Evolutionary conservation across 1,284 basidiomycete genomes (phyloP), one percentile per base, ranked within the genome.

Genomic region (Afroboletus lepidellus): DNA sequence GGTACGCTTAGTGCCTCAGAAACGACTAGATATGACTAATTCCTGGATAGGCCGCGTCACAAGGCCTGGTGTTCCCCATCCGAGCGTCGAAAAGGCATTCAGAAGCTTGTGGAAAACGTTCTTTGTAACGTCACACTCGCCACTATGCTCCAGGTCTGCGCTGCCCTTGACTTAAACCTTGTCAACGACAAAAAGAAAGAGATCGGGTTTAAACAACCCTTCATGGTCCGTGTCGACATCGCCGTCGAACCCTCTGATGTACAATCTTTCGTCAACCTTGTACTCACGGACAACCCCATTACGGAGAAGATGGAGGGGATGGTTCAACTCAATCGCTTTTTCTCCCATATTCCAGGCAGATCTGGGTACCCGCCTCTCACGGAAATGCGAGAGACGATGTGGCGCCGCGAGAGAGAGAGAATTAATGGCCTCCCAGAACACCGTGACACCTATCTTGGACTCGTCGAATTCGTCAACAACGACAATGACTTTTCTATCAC

Each of bases 321-420:
- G 64, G 16, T 68, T 12, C 66, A 67, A 24, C 23, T 69, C 30
- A 67, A 61, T 34, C 47, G 12, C 12, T 59, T 59, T 30, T 46
- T 41, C 15, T 57, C 58, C 5, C 50, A 59, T 25, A 42, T 61
- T 8, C 58, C 58, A 2, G 57, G 59, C 8, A 18, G 23, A n/a
- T 42, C 39, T 7, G 59, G 57, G 2, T 25, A 25, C 6, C 37
- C 12, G 1, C 62, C 60, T 37, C 60, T 64, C 27, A 58, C 54
- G 2, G 5, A 20, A 15, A 44, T 42, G 33, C 47, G 54, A 2
- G 44, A 59, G n/a, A 24, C 27, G 0, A 38, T 62, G 48, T 60
- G 60, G 59, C 41, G 39, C 5, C 4, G 21, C 0, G 51, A 43
- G 23, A 47, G 58, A 41, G 44, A 57, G 34, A 46, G 25, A 13